Conservation (phyloP, 2,329 filamentous ascomycete species). For the Coniochaeta prunicola region DNA sequence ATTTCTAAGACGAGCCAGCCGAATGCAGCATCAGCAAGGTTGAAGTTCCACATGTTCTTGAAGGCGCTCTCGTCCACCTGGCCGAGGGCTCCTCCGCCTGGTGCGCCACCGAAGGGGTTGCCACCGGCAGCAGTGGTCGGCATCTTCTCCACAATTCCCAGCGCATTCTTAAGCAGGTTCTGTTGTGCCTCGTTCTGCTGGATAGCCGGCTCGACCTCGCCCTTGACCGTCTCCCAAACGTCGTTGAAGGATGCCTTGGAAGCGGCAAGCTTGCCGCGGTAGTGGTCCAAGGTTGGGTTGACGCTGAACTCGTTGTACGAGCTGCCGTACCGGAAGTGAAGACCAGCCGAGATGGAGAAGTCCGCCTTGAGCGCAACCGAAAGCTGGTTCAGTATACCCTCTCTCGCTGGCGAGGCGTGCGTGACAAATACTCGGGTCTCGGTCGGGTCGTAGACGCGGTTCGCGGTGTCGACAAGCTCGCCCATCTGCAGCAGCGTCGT, state of each 20-base stretch:
- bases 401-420: conserved; percentile 90
- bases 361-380: conserved; percentile 96
- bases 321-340: conserved; percentile 97
- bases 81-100: conserved; percentile 67
- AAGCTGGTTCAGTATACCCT: conserved; percentile 94
- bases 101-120: conserved; percentile 89
- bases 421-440: conserved; percentile 96
- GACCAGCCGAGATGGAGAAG: conserved; percentile 93
- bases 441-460: conserved; percentile 95
- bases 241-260: conserved; percentile 99
- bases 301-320: conserved; percentile 99
- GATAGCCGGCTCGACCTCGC: conserved; percentile 91
- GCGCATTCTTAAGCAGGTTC: conserved; percentile 80
- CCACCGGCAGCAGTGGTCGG: conserved; percentile 88
- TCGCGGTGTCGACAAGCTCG: conserved; percentile 93
- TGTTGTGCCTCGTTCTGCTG: conserved; percentile 90
- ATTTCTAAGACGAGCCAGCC: conserved; percentile 93
- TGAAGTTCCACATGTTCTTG: conserved; percentile 99
- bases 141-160: conserved; percentile 97
- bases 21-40: conserved; percentile 93
- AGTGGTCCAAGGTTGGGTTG: conserved; percentile 95
- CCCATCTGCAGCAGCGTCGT: conserved; percentile 97
- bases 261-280: conserved; percentile 94
- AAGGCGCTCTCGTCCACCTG: conserved; percentile 98
- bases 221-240: conserved; percentile 97